Percentiles rank a stretch among this genome's conserved stretches.
phyloP scores from a whole-genome alignment of 495 filamentous ascomycete species.

The Annulohypoxylon nitens region DNA sequence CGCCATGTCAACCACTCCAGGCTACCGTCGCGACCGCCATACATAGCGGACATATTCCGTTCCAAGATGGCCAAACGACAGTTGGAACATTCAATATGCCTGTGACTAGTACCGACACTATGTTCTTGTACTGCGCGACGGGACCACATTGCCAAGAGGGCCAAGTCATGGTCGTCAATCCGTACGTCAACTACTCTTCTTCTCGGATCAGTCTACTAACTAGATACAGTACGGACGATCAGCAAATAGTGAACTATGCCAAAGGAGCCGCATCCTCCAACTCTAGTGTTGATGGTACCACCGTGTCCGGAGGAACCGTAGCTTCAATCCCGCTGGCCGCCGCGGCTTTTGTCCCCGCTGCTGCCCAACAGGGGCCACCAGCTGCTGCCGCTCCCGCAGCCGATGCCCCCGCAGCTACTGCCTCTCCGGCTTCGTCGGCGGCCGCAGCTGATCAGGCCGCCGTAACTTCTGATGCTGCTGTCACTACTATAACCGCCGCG shows the following conservation, averaged over 20 bases:
- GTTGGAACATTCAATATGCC: slow-evolving; percentile 58
- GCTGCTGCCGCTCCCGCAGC: slow-evolving; percentile 25
- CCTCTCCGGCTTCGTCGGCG: background rate
- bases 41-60: slow-evolving; percentile 48
- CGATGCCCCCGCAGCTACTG: slow-evolving; percentile 14
- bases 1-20: slow-evolving; percentile 66
- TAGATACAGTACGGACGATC: slow-evolving; percentile 27
- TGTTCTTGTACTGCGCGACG: slow-evolving; percentile 67
- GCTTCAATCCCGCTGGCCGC: slow-evolving; percentile 43
- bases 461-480: background rate
- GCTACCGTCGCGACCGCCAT: slow-evolving; percentile 41
- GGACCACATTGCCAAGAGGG: slow-evolving; percentile 62
- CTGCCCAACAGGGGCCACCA: slow-evolving; percentile 16
- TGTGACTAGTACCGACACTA: slow-evolving; percentile 60
- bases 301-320: slow-evolving; percentile 40
- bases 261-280: slow-evolving; percentile 29
- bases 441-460: background rate
- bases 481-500: background rate
- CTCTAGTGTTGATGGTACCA: slow-evolving; percentile 30
- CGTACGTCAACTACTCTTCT: slow-evolving; percentile 39
- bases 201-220: slow-evolving; percentile 18
- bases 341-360: slow-evolving; percentile 42
- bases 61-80: slow-evolving; percentile 56
- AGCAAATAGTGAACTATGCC: slow-evolving; percentile 45
- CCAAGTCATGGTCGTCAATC: slow-evolving; percentile 66